Evolutionary conservation across 768 basidiomycete species (phyloP), one percentile per base, ranked within the genome.

Genomic region (Amanita exitialis): DNA sequence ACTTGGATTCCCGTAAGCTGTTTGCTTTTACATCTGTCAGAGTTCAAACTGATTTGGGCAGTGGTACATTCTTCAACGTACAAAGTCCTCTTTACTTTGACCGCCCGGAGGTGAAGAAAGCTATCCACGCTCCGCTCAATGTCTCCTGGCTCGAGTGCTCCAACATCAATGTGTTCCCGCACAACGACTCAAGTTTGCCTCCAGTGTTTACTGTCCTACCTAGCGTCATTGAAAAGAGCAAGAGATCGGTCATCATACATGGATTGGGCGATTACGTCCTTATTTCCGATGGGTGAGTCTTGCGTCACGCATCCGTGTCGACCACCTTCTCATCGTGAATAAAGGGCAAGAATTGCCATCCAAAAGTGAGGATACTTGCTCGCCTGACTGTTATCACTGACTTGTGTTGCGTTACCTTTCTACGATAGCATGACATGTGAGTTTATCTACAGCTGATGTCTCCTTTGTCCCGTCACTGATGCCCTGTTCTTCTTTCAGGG

Each of bases 11-110:
- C 85, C 86, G 79, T 84, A 57, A 30, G 78, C 61, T 1, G 8
- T n/a, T 36, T 38, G 0, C 32, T 32, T 30, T 32, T 38, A 49
- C 18, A 28, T 9, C n/a, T 30, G 16, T 48, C 4, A 58, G 20
- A 15, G n/a, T 20, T 15, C 6, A 4, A 16, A 20, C 18, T 35
- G 8, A 34, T 36, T 21, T 28, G 55, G 18, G n/a, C 58, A 82
- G 80, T 2, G 81, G 80, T 6, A 76, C 80, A 0, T 82, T 78
- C 64, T 54, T 60, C 2, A 69, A 85, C 32, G 58, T 59, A 4
- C 85, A 86, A 58, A 48, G 76, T 0, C 85, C 83, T 1, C 50
- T 89, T 37, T 89, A 87, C 65, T 89, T 88, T 59, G 73, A 86
- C 64, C 73, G 79, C 39, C 58, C 57, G 3, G 82, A 88, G 34